Base-by-base conservation (phyloP, 140 eudicot species). In the Stevia rebaudiana region DNA sequence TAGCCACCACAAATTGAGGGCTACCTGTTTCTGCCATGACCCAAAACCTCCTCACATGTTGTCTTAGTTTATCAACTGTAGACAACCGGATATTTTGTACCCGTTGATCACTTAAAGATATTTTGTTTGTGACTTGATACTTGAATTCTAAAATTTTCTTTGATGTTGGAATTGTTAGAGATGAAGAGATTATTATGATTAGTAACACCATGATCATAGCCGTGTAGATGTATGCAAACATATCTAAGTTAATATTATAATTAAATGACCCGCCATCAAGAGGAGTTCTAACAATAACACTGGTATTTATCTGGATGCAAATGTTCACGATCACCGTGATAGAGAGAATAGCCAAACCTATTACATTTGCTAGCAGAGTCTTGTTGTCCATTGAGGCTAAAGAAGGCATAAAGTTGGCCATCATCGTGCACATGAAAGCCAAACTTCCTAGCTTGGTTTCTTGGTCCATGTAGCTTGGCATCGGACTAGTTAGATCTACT, bases 401-500 rank as follows among this genome's bases (percentile, higher is more conserved):
- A 73, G 83, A 74, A 62, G 70, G 76, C 76, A 78, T 46, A 11
- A 55, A 44, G 35, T 78, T 78, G 16, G 76, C 73, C 76, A 74
- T 69, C 39, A 63, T 55, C 5, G 65, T 78, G 7, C 47, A 54
- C 76, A 78, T 43, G 59, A 78, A 74, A 9, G 39, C 60, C 33
- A 68, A 11, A 25, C 82, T 78, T 62, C 72, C 62, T 22, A 55
- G 28, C 69, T 68, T 78, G 53, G 61, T 48, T 18, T 31, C 41
- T 68, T 68, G 73, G 19, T 74, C 79, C 0, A 23, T 3, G 10
- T 0, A 15, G 11, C 64, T 36, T 19, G 72, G 72, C 83, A 78
- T 78, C 0, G 58, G 58, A 55, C 17, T 41, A 28, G 12, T 73
- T 2, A 78, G 7, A 68, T 68, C 79, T 50, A 73, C 51, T 2